Evolutionary conservation across 2,329 filamentous ascomycete species (phyloP).

Genomic region (Penicillium italicum): DNA sequence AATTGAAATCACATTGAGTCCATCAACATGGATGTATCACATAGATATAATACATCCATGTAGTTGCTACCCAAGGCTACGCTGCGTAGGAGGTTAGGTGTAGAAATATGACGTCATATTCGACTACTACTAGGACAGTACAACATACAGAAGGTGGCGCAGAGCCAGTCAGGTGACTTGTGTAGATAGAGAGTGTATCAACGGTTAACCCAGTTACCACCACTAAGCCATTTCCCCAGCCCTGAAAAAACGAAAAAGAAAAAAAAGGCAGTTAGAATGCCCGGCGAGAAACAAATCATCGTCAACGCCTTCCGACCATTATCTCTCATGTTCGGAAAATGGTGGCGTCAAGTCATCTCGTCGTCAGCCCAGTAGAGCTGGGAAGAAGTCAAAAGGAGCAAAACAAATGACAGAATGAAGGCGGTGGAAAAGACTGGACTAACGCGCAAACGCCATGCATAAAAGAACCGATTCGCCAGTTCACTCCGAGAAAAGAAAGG

Average conservation of each 20-base stretch:
- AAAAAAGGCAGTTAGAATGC: conserved; percentile 12
- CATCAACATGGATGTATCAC: background rate
- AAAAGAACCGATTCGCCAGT: conserved; percentile 10
- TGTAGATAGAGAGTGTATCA: conserved; percentile 1
- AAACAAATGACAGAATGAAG: conserved; percentile 9
- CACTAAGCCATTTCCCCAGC: conserved; percentile 16
- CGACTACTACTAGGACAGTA: background rate
- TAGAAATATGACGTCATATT: background rate
- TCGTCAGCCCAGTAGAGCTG: conserved; percentile 14
- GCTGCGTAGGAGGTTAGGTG: too few species aligned
- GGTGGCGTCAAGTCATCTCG: conserved; percentile 22
- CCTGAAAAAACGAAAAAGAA: background rate
- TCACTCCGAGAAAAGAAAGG: conserved; percentile 9
- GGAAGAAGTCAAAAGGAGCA: conserved; percentile 8
- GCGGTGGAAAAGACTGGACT: background rate
- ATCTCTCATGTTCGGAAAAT: conserved; percentile 16
- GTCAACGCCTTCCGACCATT: conserved; percentile 22
- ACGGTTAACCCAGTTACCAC: background rate
- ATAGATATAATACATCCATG: too few species aligned
- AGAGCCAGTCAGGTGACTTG: background rate
- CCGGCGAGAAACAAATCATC: conserved; percentile 14
- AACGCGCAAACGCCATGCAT: conserved; percentile 8
- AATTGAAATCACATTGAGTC: background rate
- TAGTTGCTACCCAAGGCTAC: background rate
- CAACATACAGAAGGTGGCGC: background rate